A percentile compares a stretch with the other conserved stretches of the same genome.
Conservation (phyloP, 192 early-diverging fungal species). For the Thoreauomyces humboldtii region DNA sequence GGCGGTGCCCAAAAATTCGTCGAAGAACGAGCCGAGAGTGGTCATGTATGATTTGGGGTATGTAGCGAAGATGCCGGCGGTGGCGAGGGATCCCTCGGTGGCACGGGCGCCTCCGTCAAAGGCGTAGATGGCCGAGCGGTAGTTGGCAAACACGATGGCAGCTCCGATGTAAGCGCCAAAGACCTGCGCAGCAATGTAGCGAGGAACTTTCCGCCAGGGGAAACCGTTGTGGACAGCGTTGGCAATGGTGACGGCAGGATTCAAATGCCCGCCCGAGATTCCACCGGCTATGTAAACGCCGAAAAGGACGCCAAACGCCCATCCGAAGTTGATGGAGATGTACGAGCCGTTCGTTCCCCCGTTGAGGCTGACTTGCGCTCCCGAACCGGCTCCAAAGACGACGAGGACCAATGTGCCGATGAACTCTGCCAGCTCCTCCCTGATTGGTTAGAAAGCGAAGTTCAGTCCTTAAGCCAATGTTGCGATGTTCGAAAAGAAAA, state of each 20-base stretch:
- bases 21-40: conserved; percentile 17
- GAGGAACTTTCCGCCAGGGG: conserved; percentile 23
- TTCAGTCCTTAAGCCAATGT: no score
- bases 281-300: conserved; percentile 30
- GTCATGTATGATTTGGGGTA: conserved; percentile 22
- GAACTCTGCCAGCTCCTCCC: conserved; percentile 34
- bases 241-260: conserved; percentile 32
- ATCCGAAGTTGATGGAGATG: conserved; percentile 26
- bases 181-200: conserved; percentile 30
- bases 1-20: conserved; percentile 17
- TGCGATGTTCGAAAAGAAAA: no score
- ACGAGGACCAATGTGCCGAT: conserved; percentile 39
- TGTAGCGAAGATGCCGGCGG: conserved; percentile 23
- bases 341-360: conserved; percentile 20
- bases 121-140: conserved; percentile 9
- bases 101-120: conserved; percentile 12
- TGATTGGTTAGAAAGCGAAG: neutral
- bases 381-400: conserved; percentile 26
- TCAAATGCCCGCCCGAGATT: conserved; percentile 39
- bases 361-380: conserved; percentile 21
- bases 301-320: conserved; percentile 34
- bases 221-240: conserved; percentile 21
- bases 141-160: conserved; percentile 22
- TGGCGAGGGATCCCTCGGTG: neutral
- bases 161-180: conserved; percentile 33